Evolutionary conservation across 2,329 filamentous ascomycete species (phyloP).

Genomic region (Trichoderma arundinaceum): DNA sequence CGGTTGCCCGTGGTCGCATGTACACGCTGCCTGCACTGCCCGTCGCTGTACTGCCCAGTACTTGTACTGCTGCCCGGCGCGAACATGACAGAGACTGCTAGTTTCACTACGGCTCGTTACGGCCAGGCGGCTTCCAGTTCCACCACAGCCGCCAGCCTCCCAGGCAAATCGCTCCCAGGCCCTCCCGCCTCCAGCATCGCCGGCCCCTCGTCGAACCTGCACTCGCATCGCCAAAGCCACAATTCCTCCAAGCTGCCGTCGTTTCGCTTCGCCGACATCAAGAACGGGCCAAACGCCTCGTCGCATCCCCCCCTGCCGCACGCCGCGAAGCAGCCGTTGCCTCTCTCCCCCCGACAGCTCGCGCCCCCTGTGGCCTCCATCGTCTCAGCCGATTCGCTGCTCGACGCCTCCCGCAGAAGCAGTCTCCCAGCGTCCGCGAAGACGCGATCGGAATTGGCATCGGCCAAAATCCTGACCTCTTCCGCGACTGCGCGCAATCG

Average conservation of each 20-base stretch:
- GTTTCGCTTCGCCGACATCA: slow-evolving; percentile 59
- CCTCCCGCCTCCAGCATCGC: slow-evolving; percentile 31
- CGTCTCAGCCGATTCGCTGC: slow-evolving; percentile 22
- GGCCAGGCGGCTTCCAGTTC: slow-evolving; percentile 28
- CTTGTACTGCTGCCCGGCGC: slow-evolving; percentile 14
- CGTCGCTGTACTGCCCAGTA: slow-evolving; percentile 15
- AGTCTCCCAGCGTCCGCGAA: background rate
- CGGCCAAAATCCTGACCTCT: slow-evolving; percentile 7
- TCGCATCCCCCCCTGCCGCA: slow-evolving; percentile 36
- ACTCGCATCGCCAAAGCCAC: slow-evolving; percentile 59
- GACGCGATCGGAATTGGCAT: slow-evolving; percentile 10
- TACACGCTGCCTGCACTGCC: slow-evolving; percentile 24
- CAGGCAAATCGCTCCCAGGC: slow-evolving; percentile 29
- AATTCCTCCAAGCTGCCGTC: slow-evolving; percentile 62
- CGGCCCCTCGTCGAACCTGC: slow-evolving; percentile 38
- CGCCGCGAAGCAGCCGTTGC: slow-evolving; percentile 33
- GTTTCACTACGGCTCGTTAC: slow-evolving; percentile 32
- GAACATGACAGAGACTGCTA: slow-evolving; percentile 33
- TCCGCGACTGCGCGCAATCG: slow-evolving; percentile 26
- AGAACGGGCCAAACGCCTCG: slow-evolving; percentile 39
- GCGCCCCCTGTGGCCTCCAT: slow-evolving; percentile 30
- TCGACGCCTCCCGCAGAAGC: slow-evolving; percentile 15
- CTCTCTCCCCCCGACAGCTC: slow-evolving; percentile 26
- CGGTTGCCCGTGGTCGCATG: slow-evolving; percentile 19
- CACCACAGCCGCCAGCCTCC: slow-evolving; percentile 32